Evolutionary conservation across 768 basidiomycete genomes (phyloP), one percentile per base, ranked within the genome.

Genomic region (Lactifluus echinatus): DNA sequence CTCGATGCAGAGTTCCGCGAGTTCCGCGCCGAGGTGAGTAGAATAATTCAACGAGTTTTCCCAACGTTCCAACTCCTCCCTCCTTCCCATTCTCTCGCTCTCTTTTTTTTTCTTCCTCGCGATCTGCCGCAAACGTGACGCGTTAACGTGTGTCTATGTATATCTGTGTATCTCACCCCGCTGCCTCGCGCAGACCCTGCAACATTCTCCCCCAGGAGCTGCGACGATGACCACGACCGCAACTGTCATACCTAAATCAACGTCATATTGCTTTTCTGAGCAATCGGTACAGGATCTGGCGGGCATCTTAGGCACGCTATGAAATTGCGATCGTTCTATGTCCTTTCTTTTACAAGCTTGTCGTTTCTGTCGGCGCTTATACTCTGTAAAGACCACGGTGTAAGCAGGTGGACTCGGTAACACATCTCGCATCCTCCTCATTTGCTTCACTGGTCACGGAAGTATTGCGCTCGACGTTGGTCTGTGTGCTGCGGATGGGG

Each of bases 1-100:
- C 39, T 58, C 17, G 46, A 58, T 17, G 39, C 51, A 21, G 51
- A 53, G 36, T 58, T 53, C 47, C 51, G 46, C 21, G 57, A 47
- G 5, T 45, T 51, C 14, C 50, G 50, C 21, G 17, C 31, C 1
- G 17, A 17, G 14, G 50, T 45, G 14, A 46, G n/a, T n/a, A n/a
- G n/a, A n/a, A n/a, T n/a, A n/a, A n/a, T n/a, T n/a, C n/a, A n/a
- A n/a, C n/a, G n/a, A n/a, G 28, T 39, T 42, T 19, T 24, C 31
- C 10, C 3, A 47, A 14, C 7, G 23, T 50, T 8, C 28, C 10
- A 11, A 6, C 34, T 34, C 12, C 10, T 34, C 14, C 14, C 33
- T 19, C n/a, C 7, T 7, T 19, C 39, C n/a, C 39, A 8, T 19
- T 19, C 19, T 21, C 19, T 8, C 8, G 10, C n/a, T n/a, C n/a